Evolutionary conservation across 495 filamentous ascomycete species (phyloP), one percentile per base, ranked within the genome.

Genomic region (Choiromyces venosus): DNA sequence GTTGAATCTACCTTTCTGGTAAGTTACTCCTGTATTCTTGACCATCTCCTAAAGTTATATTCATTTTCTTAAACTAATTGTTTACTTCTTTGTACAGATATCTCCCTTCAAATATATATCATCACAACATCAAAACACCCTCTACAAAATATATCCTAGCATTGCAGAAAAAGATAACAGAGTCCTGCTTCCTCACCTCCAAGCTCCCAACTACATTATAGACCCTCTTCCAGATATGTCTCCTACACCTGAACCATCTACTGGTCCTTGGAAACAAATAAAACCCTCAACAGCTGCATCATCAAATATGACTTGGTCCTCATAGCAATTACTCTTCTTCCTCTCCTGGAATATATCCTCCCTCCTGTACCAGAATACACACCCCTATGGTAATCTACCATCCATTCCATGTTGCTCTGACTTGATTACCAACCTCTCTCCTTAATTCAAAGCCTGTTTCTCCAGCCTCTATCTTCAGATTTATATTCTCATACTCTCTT

Each of bases 221-320:
- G n/a, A n/a, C n/a, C n/a, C n/a, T n/a, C n/a, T n/a, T n/a, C n/a
- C n/a, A n/a, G n/a, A n/a, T n/a, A n/a, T n/a, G n/a, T n/a, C n/a
- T n/a, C n/a, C n/a, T n/a, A 21, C 29, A 42, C 35, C 19, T 21
- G 29, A 36, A 2, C 35, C 36, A n/a, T 65, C 35, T 39, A 64
- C 19, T n/a, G 21, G 36, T n/a, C 25, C 19, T 37, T 39, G 40
- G 14, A 67, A 67, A 36, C 39, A n/a, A 5, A n/a, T 18, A 42
- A 72, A 67, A 18, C 7, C 0, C 2, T 14, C 7, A 46, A 21
- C 4, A 1, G 19, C n/a, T 39, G 39, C 33, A 74, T 74, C 72
- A 74, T 44, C 9, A 66, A 70, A 74, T 65, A 69, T 74, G 67
- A 74, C 72, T 74, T 65, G 52, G 21, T 42, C 0, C 1, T 35